phyloP scores from a whole-genome alignment of 306 rosid species.

The Casuarina cunninghamiana region DNA sequence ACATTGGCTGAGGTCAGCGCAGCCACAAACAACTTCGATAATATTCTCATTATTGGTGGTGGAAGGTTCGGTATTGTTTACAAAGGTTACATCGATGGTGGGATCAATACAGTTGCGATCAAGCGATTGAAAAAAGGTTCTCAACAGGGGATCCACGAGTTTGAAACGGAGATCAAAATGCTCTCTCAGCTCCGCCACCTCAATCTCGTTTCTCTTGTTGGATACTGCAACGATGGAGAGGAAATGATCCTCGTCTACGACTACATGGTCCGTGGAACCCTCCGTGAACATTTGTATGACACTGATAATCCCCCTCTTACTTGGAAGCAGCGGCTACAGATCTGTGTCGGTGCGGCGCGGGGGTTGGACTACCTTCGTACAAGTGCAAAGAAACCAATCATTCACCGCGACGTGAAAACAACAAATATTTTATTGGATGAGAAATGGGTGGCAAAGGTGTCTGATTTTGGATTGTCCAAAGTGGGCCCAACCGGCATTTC shows the following conservation, averaged over 20 bases:
- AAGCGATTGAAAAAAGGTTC: not conserved
- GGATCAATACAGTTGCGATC: constrained; percentile 11
- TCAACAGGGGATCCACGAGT: not conserved
- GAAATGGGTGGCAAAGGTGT: not conserved
- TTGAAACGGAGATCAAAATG: not conserved
- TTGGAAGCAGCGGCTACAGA: not conserved
- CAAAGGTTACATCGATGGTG: constrained; percentile 32
- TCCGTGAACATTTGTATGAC: not conserved
- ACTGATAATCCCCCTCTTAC: not conserved
- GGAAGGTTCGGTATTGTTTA: constrained; percentile 51
- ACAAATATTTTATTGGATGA: not conserved
- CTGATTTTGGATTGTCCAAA: not conserved
- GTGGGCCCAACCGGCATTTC: not conserved
- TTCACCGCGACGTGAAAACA: not conserved
- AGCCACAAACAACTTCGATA: constrained; percentile 35
- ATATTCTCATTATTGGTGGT: constrained; percentile 19
- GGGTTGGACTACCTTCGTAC: not conserved
- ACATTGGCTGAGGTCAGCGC: constrained; percentile 32
- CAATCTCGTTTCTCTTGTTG: not conserved
- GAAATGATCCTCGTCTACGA: not conserved
- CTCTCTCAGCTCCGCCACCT: not conserved
- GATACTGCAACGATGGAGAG: not conserved
- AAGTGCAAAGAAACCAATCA: not conserved
- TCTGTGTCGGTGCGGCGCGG: not conserved
- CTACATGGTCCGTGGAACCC: not conserved